These are phyloP conservation scores for Magnaporthiopsis rhizophila DNA, from an alignment of 2,329 filamentous ascomycete genomes.

Conservation along the genomic window DNA sequence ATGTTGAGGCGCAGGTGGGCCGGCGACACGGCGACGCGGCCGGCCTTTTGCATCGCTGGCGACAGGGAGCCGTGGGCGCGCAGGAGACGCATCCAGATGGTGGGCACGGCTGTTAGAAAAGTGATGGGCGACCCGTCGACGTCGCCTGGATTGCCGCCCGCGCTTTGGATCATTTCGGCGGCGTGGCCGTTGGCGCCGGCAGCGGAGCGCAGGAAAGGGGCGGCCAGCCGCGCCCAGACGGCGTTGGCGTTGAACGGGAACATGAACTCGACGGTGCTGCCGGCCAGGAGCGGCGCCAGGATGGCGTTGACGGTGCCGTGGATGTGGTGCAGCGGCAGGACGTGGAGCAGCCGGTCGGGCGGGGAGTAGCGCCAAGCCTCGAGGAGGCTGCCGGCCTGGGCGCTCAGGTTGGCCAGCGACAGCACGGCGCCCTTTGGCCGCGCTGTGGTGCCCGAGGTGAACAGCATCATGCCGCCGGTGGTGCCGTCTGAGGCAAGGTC, in stretches of 20 bases:
- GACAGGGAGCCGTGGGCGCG: constrained; percentile 56
- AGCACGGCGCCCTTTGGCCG: constrained; percentile 90
- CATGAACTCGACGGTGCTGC: constrained; percentile 85
- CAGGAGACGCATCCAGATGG: constrained; percentile 85
- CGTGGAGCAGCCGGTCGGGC: constrained; percentile 74
- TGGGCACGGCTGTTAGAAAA: constrained; percentile 94
- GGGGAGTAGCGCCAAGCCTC: constrained; percentile 82
- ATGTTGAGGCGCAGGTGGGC: constrained; percentile 79
- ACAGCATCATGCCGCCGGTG: constrained; percentile 76
- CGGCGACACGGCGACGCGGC: constrained; percentile 63
- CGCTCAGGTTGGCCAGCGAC: constrained; percentile 69
- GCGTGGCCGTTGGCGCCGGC: too few species aligned
- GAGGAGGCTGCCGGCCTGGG: constrained; percentile 68
- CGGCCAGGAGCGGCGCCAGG: constrained; percentile 77
- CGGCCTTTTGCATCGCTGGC: constrained; percentile 53
- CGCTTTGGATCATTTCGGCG: too few species aligned
- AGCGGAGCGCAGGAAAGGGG: constrained; percentile 54
- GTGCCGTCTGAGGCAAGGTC: too few species aligned
- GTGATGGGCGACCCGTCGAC: constrained; percentile 44
- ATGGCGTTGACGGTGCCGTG: constrained; percentile 93
- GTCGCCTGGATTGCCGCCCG: too few species aligned
- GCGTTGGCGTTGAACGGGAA: constrained; percentile 85
- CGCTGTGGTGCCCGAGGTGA: constrained; percentile 93
- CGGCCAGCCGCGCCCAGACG: constrained; percentile 79
- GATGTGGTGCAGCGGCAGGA: constrained; percentile 92